Conservation (phyloP, 176 grass and related monocot species). For the Alloteropsis semialata region DNA sequence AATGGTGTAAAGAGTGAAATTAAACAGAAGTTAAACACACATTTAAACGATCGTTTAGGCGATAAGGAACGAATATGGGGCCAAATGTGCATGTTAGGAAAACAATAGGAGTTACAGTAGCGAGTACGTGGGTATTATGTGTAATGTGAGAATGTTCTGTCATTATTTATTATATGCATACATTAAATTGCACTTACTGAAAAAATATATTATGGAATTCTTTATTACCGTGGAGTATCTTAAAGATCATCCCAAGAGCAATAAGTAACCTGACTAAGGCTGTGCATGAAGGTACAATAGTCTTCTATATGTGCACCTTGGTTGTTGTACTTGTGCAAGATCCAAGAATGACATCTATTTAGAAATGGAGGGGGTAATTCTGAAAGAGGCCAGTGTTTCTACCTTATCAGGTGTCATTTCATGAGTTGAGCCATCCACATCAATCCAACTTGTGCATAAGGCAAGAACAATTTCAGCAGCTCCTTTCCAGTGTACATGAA, state of each 20-base stretch:
- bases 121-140: too few relatives aligned
- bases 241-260: neutral
- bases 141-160: too few relatives aligned
- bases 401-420: constrained; percentile 61
- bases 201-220: too few relatives aligned
- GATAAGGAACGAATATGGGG: too few relatives aligned
- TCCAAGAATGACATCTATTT: neutral
- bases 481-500: constrained; percentile 98
- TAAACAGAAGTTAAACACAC: too few relatives aligned
- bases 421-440: constrained; percentile 49
- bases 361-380: neutral
- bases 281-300: neutral
- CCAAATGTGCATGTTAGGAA: too few relatives aligned
- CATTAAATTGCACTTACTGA: too few relatives aligned
- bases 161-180: too few relatives aligned
- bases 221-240: neutral
- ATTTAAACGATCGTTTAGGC: too few relatives aligned
- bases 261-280: neutral
- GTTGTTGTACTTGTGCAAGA: neutral
- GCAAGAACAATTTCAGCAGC: constrained; percentile 89
- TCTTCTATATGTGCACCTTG: neutral
- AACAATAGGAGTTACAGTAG: too few relatives aligned
- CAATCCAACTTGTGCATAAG: constrained; percentile 69
- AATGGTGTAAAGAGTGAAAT: too few relatives aligned
- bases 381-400: neutral